Evolutionary conservation across 1,284 basidiomycete species (phyloP).

Genomic region (Pulveroboletus sp.): DNA sequence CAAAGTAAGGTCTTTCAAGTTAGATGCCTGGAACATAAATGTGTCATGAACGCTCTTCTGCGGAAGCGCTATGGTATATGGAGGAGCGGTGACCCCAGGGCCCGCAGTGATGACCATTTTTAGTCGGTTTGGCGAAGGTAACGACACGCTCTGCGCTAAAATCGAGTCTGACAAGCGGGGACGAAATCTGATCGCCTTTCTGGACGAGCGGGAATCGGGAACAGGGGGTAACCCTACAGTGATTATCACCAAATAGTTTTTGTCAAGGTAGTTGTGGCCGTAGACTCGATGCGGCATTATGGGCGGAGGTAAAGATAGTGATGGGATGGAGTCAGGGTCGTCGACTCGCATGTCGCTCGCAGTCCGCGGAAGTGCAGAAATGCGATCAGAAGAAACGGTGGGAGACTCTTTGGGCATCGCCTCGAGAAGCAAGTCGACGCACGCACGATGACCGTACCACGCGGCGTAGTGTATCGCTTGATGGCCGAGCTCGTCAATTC

Average conservation of each 20-base stretch:
- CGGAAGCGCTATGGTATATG: constrained; percentile 86
- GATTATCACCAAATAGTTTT: constrained; percentile 84
- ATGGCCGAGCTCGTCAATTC: constrained; percentile 83
- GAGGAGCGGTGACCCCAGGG: constrained; percentile 78
- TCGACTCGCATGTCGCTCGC: constrained; percentile 30
- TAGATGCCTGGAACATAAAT: constrained; percentile 82
- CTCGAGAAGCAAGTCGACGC: constrained; percentile 70
- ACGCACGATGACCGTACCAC: constrained; percentile 92
- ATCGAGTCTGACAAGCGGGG: constrained; percentile 65
- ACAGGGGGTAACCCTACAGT: constrained; percentile 70
- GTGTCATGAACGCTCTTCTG: constrained; percentile 78
- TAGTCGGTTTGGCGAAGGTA: constrained; percentile 76
- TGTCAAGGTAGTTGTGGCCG: constrained; percentile 90
- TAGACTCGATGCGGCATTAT: constrained; percentile 96
- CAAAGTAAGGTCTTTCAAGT: constrained; percentile 70
- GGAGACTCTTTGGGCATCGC: constrained; percentile 32
- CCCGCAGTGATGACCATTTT: constrained; percentile 90
- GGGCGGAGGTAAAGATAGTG: constrained; percentile 91
- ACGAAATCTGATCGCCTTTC: constrained; percentile 56
- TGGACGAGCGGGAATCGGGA: constrained; percentile 26
- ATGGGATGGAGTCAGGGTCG: constrained; percentile 88
- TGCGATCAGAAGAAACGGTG: constrained; percentile 9
- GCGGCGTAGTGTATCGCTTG: constrained; percentile 93
- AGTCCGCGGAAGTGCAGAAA: constrained; percentile 13
- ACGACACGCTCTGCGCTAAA: constrained; percentile 40